Evolutionary conservation across 768 basidiomycete genomes (phyloP).

Genomic region (Collybia nuda): DNA sequence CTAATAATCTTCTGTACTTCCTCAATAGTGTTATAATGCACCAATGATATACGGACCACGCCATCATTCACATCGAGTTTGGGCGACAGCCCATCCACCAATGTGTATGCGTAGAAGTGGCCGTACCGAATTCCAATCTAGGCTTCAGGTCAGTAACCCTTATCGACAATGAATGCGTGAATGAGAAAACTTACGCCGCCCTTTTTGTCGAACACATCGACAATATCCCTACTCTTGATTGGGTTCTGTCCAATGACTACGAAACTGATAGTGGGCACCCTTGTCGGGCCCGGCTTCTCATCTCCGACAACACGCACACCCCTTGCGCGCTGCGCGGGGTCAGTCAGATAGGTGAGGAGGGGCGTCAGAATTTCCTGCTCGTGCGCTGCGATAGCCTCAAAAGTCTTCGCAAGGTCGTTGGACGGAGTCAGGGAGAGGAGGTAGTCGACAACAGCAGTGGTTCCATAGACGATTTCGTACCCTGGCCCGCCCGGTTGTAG

Average conservation of each 20-base stretch:
- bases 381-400: constrained; percentile 56
- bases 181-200: constrained; percentile 46
- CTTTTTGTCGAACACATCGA: constrained; percentile 61
- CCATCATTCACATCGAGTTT: constrained; percentile 62
- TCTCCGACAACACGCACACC: constrained; percentile 73
- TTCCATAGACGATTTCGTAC: constrained; percentile 67
- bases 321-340: constrained; percentile 43
- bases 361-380: constrained; percentile 59
- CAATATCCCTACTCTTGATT: constrained; percentile 62
- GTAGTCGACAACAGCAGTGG: constrained; percentile 62
- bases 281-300: constrained; percentile 35
- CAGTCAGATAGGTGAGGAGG: constrained; percentile 55
- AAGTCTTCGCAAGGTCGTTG: constrained; percentile 48
- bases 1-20: constrained; percentile 64
- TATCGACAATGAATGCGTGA: background rate
- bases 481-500: constrained; percentile 75
- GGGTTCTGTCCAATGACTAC: constrained; percentile 60
- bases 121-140: constrained; percentile 80
- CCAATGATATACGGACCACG: constrained; percentile 72
- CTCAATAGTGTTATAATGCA: constrained; percentile 77
- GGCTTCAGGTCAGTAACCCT: background rate
- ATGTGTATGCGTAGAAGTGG: constrained; percentile 74
- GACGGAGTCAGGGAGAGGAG: constrained; percentile 57
- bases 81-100: constrained; percentile 52
- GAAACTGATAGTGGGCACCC: constrained; percentile 74